Conservation (phyloP, 2,329 filamentous ascomycete genomes). For the Ciborinia camelliae region DNA sequence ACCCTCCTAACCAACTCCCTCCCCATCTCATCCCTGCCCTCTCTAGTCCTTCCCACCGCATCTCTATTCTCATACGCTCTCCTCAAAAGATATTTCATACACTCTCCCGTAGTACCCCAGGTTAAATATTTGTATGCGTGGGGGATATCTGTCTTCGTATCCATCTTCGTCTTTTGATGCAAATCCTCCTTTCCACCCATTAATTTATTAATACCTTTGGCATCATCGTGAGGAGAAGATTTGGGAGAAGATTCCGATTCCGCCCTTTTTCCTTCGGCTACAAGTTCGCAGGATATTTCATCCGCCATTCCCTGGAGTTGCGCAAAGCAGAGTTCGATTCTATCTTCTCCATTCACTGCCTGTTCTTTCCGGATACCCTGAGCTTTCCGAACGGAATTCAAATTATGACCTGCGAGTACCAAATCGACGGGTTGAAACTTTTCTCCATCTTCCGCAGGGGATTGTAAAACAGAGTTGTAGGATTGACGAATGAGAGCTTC, state of each 20-base stretch:
- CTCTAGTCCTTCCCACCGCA: slow-evolving; percentile 60
- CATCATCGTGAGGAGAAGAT: not conserved
- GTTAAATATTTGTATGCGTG: slow-evolving; percentile 64
- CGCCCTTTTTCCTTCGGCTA: slow-evolving; percentile 28
- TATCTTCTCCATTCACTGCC: slow-evolving; percentile 38
- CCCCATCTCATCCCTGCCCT: slow-evolving; percentile 61
- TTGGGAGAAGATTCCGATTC: slow-evolving; percentile 34
- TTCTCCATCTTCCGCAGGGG: slow-evolving; percentile 41
- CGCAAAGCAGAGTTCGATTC: slow-evolving; percentile 57
- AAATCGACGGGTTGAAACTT: slow-evolving; percentile 58
- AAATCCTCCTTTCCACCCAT: not conserved
- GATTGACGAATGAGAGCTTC: slow-evolving; percentile 61
- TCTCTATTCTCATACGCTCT: slow-evolving; percentile 73
- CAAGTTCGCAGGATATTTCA: slow-evolving; percentile 70
- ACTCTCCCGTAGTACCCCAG: slow-evolving; percentile 72
- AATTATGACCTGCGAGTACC: slow-evolving; percentile 82
- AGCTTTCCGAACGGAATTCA: slow-evolving; percentile 61
- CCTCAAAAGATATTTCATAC: slow-evolving; percentile 69
- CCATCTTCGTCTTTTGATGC: slow-evolving; percentile 31
- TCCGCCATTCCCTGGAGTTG: slow-evolving; percentile 97
- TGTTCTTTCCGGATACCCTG: slow-evolving; percentile 49
- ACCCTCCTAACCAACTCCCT: slow-evolving; percentile 56
- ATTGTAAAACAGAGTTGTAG: slow-evolving; percentile 54
- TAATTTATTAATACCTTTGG: not conserved
- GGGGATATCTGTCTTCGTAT: slow-evolving; percentile 47